Evolutionary conservation across 192 early-diverging fungal species (phyloP).

Genomic region (Coemansia umbellata): DNA sequence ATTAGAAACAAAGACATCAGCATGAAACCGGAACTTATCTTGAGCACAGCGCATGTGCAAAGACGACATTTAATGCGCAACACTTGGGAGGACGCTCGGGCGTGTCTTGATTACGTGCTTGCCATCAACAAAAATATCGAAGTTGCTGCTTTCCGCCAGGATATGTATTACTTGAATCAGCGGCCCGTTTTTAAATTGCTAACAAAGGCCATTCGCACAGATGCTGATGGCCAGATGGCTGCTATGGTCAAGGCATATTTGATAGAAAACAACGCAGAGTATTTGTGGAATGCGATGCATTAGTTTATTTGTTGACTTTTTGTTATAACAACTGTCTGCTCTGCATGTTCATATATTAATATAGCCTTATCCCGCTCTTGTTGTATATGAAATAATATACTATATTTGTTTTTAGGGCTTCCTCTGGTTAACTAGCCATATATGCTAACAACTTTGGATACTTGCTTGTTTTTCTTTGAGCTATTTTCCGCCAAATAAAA

Average conservation of each 20-base stretch:
- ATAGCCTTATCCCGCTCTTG: too few species aligned
- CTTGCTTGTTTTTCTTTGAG: too few species aligned
- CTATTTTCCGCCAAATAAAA: too few species aligned
- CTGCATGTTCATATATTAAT: too few species aligned
- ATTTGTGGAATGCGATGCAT: neutral
- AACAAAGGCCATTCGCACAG: neutral
- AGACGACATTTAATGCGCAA: slow-evolving; percentile 9
- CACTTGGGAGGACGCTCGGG: slow-evolving; percentile 6
- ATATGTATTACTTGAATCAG: slow-evolving; percentile 5
- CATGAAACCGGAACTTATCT: slow-evolving; percentile 11
- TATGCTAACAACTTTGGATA: too few species aligned
- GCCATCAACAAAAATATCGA: slow-evolving; percentile 9
- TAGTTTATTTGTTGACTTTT: too few species aligned
- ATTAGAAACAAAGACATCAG: neutral
- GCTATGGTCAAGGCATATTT: slow-evolving; percentile 4
- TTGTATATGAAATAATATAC: too few species aligned
- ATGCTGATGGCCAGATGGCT: neutral
- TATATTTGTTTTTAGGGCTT: too few species aligned
- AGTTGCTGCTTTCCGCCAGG: neutral
- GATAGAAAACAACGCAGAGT: neutral
- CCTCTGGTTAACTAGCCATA: too few species aligned
- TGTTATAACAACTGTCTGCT: too few species aligned
- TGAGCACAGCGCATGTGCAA: slow-evolving; percentile 6
- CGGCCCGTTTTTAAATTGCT: neutral
- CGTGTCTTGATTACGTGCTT: slow-evolving; percentile 17